phyloP scores from a whole-genome alignment of 805 yeast species.

The Vanderwaltozyma tropicalis region DNA sequence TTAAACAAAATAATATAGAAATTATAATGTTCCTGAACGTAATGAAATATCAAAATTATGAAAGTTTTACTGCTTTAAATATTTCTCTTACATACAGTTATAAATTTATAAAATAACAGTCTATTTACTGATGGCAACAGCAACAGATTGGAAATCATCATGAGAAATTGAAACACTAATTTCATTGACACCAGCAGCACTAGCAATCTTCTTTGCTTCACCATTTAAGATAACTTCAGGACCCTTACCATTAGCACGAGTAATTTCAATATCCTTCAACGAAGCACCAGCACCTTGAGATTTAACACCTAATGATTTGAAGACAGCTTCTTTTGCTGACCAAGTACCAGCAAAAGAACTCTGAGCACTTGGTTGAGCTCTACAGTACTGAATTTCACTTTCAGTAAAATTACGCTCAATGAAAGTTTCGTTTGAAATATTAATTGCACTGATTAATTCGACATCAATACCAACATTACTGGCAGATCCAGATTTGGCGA shows the following conservation, averaged over 20 bases:
- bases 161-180: slow-evolving; percentile 90
- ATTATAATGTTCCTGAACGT: too few species aligned
- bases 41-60: too few species aligned
- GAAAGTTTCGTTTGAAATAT: slow-evolving; percentile 82
- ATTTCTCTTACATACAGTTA: too few species aligned
- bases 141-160: slow-evolving; percentile 94
- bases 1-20: too few species aligned
- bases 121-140: slow-evolving; percentile 63
- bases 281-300: slow-evolving; percentile 95
- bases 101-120: too few species aligned
- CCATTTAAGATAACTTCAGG: slow-evolving; percentile 76
- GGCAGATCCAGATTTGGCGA: slow-evolving; percentile 35
- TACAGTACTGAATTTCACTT: slow-evolving; percentile 71
- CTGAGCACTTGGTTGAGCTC: slow-evolving; percentile 60
- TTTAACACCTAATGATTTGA: slow-evolving; percentile 84
- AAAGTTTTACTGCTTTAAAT: too few species aligned
- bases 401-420: slow-evolving; percentile 84
- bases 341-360: slow-evolving; percentile 96
- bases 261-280: slow-evolving; percentile 80
- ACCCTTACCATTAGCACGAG: slow-evolving; percentile 66
- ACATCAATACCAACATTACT: slow-evolving; percentile 86
- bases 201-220: slow-evolving; percentile 65
- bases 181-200: slow-evolving; percentile 51
- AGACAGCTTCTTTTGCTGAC: slow-evolving; percentile 99
- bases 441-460: slow-evolving; percentile 73